Conservation (phyloP, 2,329 filamentous ascomycete species). For the Cladosporium sp. region DNA sequence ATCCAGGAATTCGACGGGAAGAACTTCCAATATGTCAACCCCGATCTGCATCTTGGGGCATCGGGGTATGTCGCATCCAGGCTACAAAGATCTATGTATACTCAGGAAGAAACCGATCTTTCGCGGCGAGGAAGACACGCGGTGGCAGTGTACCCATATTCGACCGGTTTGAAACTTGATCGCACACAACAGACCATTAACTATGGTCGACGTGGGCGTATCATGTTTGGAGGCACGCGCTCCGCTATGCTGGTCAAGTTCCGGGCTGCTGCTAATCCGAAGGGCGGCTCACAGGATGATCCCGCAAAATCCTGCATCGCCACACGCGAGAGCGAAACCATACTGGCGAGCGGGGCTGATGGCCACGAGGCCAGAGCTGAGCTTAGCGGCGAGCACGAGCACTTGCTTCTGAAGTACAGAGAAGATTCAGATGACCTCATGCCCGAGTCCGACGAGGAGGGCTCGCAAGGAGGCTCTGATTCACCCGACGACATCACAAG, state of each 20-base stretch:
- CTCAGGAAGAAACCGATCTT: slow-evolving; percentile 24
- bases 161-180: slow-evolving; percentile 20
- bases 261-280: background rate
- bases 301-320: slow-evolving; percentile 24
- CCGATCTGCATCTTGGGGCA: slow-evolving; percentile 23
- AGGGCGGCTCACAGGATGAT: background rate
- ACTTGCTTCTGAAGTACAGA: slow-evolving; percentile 28
- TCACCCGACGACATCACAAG: slow-evolving; percentile 29
- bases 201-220: slow-evolving; percentile 5
- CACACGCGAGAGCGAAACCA: slow-evolving; percentile 31
- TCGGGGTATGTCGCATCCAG: slow-evolving; percentile 32
- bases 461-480: slow-evolving; percentile 12
- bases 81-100: slow-evolving; percentile 30
- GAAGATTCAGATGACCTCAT: slow-evolving; percentile 40
- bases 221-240: background rate
- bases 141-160: slow-evolving; percentile 36
- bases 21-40: slow-evolving; percentile 28
- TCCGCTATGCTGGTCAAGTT: slow-evolving; percentile 4
- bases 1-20: slow-evolving; percentile 22
- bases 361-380: slow-evolving; percentile 9
- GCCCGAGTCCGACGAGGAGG: slow-evolving; percentile 19
- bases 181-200: background rate
- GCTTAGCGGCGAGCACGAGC: slow-evolving; percentile 29
- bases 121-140: slow-evolving; percentile 27
- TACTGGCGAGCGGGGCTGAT: slow-evolving; percentile 23